Base-by-base conservation (phyloP, 305 asterid genomes). In the Nicotiana rustica region DNA sequence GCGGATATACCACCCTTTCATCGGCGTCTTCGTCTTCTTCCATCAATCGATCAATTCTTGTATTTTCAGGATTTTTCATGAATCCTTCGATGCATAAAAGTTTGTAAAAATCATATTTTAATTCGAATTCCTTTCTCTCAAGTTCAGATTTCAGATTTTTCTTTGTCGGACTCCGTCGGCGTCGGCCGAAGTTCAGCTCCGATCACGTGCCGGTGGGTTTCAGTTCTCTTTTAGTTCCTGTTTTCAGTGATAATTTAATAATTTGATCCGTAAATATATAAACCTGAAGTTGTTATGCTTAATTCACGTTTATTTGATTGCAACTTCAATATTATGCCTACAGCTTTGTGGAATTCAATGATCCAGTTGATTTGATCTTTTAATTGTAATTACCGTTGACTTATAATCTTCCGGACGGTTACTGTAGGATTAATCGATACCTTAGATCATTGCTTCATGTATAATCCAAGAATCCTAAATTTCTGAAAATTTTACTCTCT, bases 131-230 rank as follows among this genome's bases (percentile, higher is more conserved):
- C 69, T 14, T 78, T 29, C 9, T 56, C 14, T 19, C 19, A 55
- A 81, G 2, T 66, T 81, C 67, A 47, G 36, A 31, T 31, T 10
- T 3, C 41, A 52, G 64, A 25, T 52, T 6, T 75, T 25, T 2
- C 5, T 2, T 75, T n/a, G 15, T 75, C 44, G 25, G 64, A 52
- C 1, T 66, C 66, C 3, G 62, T 17, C 77, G 29, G 29, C 29
- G 29, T 25, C 29, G 1, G 66, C 49, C 56, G 49, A 35, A 47
- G 29, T 80, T 77, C 77, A 13, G 78, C 78, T 55, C 67, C 59
- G 78, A 52, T 81, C 57, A 80, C 25, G 62, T 60, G 3, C 65
- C 21, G 75, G 78, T 81, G 49, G 52, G 78, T 49, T 31, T 67
- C 67, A 13, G 19, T 36, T 41, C 10, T 15, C 33, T 13, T 17